phyloP scores from a whole-genome alignment of 2,329 filamentous ascomycete species.

The Penicillium oxalicum region DNA sequence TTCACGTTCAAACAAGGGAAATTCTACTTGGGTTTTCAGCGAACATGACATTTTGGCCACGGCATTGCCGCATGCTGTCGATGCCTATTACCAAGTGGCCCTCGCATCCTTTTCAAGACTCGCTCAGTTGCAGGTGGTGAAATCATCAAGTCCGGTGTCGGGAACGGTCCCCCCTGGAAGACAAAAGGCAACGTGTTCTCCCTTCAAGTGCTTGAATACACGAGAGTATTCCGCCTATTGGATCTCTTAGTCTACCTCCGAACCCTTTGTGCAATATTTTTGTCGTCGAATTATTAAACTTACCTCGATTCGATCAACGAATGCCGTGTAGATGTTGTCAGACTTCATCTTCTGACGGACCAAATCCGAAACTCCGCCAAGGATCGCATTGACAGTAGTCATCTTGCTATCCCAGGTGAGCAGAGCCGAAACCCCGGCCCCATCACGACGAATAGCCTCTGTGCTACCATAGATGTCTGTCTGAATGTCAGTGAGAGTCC shows the following conservation, averaged over 20 bases:
- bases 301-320: slow-evolving; percentile 12
- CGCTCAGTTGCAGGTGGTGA: background rate
- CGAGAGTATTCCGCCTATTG: slow-evolving; percentile 8
- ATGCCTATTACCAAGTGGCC: too few species aligned
- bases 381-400: slow-evolving; percentile 36
- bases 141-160: slow-evolving; percentile 5
- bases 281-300: background rate
- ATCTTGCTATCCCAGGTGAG: slow-evolving; percentile 44
- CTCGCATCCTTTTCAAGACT: too few species aligned
- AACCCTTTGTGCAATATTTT: too few species aligned
- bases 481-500: background rate
- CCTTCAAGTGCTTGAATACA: slow-evolving; percentile 9
- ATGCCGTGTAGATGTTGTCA: slow-evolving; percentile 37
- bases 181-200: slow-evolving; percentile 11
- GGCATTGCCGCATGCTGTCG: too few species aligned
- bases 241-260: background rate
- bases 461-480: slow-evolving; percentile 37
- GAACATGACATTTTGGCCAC: too few species aligned
- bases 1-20: too few species aligned
- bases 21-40: too few species aligned
- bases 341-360: slow-evolving; percentile 36
- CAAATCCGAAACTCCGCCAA: slow-evolving; percentile 37
- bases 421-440: slow-evolving; percentile 35
- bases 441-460: slow-evolving; percentile 38
- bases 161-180: slow-evolving; percentile 5